phyloP scores from a whole-genome alignment of 2,329 filamentous ascomycete genomes.

The Fragosphaeria purpurea region DNA sequence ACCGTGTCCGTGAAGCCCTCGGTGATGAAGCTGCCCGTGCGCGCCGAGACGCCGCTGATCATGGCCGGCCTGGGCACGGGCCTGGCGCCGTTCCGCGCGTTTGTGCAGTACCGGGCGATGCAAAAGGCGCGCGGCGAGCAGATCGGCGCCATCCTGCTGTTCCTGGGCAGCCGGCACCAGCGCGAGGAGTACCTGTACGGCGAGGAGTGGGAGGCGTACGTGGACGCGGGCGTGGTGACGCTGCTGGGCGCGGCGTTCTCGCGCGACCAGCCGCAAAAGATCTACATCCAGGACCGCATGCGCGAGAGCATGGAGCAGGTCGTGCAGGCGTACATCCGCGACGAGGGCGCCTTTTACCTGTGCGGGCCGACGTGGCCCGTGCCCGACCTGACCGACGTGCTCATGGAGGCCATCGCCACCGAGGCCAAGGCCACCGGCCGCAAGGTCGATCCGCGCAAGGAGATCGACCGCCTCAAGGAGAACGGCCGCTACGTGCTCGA shows the following conservation, averaged over 20 bases:
- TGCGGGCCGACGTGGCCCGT: constrained; percentile 98
- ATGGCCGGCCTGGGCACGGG: constrained; percentile 99
- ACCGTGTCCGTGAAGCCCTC: constrained; percentile 95
- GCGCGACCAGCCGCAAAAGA: constrained; percentile 94
- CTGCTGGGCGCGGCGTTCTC: constrained; percentile 90
- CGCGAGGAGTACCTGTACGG: constrained; percentile 98
- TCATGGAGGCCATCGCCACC: constrained; percentile 79
- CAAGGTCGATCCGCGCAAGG: constrained; percentile 77
- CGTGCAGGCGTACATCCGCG: constrained; percentile 71
- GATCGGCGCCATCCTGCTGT: constrained; percentile 85
- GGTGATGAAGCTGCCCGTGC: constrained; percentile 93
- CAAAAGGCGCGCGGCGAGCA: constrained; percentile 96
- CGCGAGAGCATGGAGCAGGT: constrained; percentile 76
- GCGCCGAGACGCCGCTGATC: constrained; percentile 85
- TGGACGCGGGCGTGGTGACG: constrained; percentile 90
- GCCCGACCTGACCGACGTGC: constrained; percentile 85
- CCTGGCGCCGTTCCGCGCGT: constrained; percentile 96
- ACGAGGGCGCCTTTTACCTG: constrained; percentile 91
- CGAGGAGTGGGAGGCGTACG: constrained; percentile 98
- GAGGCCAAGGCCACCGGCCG: constrained; percentile 61
- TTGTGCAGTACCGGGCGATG: constrained; percentile 95
- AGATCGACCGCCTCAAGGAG: constrained; percentile 97
- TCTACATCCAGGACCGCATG: constrained; percentile 99
- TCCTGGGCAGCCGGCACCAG: constrained; percentile 95
- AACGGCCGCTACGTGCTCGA: constrained; percentile 88